Base-by-base conservation (phyloP, 1,139 yeast genomes). In the Petasospora fabianii region DNA sequence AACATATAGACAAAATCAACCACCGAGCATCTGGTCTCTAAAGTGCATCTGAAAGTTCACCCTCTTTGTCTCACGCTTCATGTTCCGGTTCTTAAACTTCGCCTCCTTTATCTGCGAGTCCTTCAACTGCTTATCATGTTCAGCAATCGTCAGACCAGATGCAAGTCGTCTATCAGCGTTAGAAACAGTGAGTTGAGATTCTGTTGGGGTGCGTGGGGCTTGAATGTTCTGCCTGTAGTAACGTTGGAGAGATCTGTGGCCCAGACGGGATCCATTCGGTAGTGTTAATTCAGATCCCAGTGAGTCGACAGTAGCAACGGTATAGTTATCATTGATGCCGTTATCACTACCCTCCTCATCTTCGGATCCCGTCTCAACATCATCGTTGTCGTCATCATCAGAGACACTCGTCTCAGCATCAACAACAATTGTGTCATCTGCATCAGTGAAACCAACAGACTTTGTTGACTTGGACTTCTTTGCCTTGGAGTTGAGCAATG, bases 221-320 rank as follows among this genome's bases (percentile, higher is more conserved):
- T 55, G 48, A 19, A 73, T 59, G 53, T 71, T 72, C 59, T 77
- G 80, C 61, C 80, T 76, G 57, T 77, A 78, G 51, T 75, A 76
- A 56, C 84, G 71, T 37, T 74, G 77, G 47, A 79, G 65, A 4
- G 82, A 69, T 54, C 90, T 71, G 58, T 82, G 88, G 0, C 88
- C 87, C 24, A 80, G 65, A 39, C 60, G 58, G 3, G 74, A 68
- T 28, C 90, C 90, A 27, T 79, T 74, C 5, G 90, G 87, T 43
- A 82, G 65, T 21, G 76, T 69, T 37, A 82, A 66, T 47, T 80
- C 84, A 32, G 69, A 66, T 3, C 82, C 83, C 27, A 71, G 58
- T 32, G 73, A 73, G 45, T 68, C 75, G 59, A 69, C 43, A 56
- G 65, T 51, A 8, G 66, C 71, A 2, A 61, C 58, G 3, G 61